A percentile compares a stretch with the other conserved stretches of the same genome.
Evolutionary conservation across 2,329 filamentous ascomycete species (phyloP).

Genomic region (Fusarium globosum): DNA sequence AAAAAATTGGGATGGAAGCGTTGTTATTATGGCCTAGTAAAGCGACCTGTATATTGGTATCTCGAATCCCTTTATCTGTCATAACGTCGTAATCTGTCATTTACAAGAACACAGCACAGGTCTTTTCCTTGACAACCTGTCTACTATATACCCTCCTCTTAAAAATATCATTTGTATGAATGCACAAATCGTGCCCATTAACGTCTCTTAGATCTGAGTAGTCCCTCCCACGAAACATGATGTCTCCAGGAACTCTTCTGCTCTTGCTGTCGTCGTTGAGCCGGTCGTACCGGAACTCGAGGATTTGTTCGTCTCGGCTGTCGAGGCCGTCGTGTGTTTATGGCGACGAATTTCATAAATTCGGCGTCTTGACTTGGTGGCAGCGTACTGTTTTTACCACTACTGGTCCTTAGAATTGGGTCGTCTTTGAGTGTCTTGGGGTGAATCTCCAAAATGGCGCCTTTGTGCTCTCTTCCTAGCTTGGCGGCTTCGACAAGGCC

Average conservation of each 20-base stretch:
- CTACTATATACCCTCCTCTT: not conserved
- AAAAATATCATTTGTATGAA: not conserved
- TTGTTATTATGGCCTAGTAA: constrained; percentile 22
- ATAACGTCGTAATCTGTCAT: constrained; percentile 41
- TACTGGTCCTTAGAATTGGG: constrained; percentile 49
- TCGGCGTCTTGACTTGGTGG: constrained; percentile 56
- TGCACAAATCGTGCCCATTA: not conserved
- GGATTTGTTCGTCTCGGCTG: not conserved
- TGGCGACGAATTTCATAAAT: constrained; percentile 47
- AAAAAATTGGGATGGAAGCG: constrained; percentile 2
- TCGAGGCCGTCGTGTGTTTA: constrained; percentile 21
- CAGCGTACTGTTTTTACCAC: constrained; percentile 38
- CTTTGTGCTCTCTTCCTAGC: constrained; percentile 38
- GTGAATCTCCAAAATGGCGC: constrained; percentile 54
- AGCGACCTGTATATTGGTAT: constrained; percentile 39
- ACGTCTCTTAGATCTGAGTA: constrained; percentile 41
- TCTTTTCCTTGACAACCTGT: not conserved
- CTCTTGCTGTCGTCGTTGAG: constrained; percentile 14
- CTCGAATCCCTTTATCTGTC: constrained; percentile 29
- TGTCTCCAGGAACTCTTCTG: constrained; percentile 21
- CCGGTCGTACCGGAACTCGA: not conserved
- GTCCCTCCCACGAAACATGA: constrained; percentile 42
- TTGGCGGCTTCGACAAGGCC: constrained; percentile 49
- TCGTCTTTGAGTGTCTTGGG: constrained; percentile 55
- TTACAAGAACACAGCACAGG: constrained; percentile 5